A percentile compares a stretch with the other conserved stretches of the same genome.
Conservation (phyloP, 257 asterid genomes). For the Solanum stenotomum region DNA sequence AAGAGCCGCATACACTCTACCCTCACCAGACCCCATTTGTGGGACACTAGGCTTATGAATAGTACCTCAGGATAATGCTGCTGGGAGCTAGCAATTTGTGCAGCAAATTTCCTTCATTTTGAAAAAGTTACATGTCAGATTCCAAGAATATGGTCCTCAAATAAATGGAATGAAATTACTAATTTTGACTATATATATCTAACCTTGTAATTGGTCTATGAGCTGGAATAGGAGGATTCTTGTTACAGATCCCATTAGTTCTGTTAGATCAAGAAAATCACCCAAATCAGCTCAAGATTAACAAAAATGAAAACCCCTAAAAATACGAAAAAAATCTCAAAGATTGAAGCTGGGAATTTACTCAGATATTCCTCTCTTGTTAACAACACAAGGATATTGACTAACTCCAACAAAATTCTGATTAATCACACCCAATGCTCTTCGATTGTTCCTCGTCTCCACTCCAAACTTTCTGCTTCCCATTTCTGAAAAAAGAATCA, state of each 20-base stretch:
- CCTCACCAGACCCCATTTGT: background rate
- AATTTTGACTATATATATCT: background rate
- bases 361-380: constrained; percentile 62
- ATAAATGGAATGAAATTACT: background rate
- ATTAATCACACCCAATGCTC: constrained; percentile 54
- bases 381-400: constrained; percentile 32
- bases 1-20: background rate
- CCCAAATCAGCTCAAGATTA: background rate
- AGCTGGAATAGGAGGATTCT: constrained; percentile 35
- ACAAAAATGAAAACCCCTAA: background rate
- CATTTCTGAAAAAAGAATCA: constrained; percentile 13
- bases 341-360: constrained; percentile 27
- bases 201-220: constrained; percentile 71
- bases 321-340: background rate
- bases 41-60: background rate
- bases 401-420: constrained; percentile 42
- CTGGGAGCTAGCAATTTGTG: constrained; percentile 53
- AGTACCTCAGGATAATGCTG: constrained; percentile 37
- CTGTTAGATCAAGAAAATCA: constrained; percentile 17
- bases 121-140: background rate
- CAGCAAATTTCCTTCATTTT: constrained; percentile 53
- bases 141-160: background rate
- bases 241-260: constrained; percentile 36
- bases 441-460: constrained; percentile 51
- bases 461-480: constrained; percentile 51